Base-by-base conservation (phyloP, 2,329 filamentous ascomycete species). In the Ceratocystis harringtonii region DNA sequence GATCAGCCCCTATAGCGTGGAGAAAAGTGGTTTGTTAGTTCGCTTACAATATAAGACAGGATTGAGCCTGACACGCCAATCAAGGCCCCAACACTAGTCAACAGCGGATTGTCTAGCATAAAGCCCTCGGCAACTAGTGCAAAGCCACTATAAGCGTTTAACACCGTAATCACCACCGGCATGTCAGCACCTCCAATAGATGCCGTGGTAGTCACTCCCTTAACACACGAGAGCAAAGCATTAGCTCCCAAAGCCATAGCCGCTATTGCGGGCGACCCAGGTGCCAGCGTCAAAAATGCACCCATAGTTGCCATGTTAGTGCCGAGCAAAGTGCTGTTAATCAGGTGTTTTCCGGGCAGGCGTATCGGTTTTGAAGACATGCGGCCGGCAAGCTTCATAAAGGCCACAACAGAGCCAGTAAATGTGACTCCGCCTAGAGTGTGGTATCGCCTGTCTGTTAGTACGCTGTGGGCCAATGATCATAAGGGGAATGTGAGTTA, bases 171-270 rank as follows among this genome's bases (percentile, higher is more conserved):
- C 41, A 94, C 89, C 4, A 95, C 90, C 15, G 87, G 90, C 90
- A 95, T 95, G 72, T 96, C 91, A 12, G 90, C 90, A n/a, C 90
- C 91, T 25, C 91, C 91, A 71, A 96, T 95, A 0, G 89, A 89
- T 1, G 90, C 82, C 0, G 91, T 95, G 0, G 90, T 95, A 0
- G 90, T 95, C 72, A 84, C 95, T 6, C 91, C 91, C 73, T 95
- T 92, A 68, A 88, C 77, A 74, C 95, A 95, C 68, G 88, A 92
- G 28, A 96, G 77, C 0, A 83, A 77, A 0, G 90, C 85, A 72
- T 89, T 95, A 50, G 87, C 88, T 30, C 85, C 84, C 1, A 95
- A 77, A 58, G 89, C 91, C 0, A 84, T 84, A 0, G 90, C 90
- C 6, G 90, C 91, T 69, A 95, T 87, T 66, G 84, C 77, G 0